phyloP scores from a whole-genome alignment of 768 basidiomycete genomes.

The Tephrocybe sp. region DNA sequence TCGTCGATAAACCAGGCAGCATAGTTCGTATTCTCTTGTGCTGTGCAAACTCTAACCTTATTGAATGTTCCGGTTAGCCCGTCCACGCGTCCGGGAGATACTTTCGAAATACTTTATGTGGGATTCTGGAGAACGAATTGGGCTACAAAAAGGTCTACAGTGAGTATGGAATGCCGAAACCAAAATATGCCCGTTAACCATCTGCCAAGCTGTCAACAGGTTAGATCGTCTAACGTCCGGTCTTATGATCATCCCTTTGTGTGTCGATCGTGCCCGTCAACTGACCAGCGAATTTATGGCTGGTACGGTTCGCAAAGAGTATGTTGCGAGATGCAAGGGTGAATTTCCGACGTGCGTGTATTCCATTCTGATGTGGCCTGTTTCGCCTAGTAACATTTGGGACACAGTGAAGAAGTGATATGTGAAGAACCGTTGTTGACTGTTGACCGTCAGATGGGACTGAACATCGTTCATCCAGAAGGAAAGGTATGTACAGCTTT shows the following conservation, averaged over 20 bases:
- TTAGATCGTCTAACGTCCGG: conserved; percentile 94
- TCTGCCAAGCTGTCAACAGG: conserved; percentile 81
- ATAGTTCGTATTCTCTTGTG: conserved; percentile 62
- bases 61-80: conserved; percentile 47
- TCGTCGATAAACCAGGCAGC: conserved; percentile 95
- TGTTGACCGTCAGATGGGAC: conserved; percentile 93
- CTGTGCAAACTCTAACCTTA: conserved; percentile 2
- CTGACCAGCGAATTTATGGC: conserved; percentile 81
- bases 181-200: conserved; percentile 2
- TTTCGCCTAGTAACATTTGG: neutral
- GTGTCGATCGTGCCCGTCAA: conserved; percentile 59
- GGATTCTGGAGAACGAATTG: conserved; percentile 83
- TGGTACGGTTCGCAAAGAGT: conserved; percentile 86
- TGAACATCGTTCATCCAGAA: conserved; percentile 93
- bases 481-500: conserved; percentile 67
- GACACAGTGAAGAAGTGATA: conserved; percentile 64
- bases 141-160: conserved; percentile 81
- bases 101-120: conserved; percentile 81
- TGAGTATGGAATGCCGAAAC: conserved; percentile 37
- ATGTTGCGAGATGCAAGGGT: conserved; percentile 85
- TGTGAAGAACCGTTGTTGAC: conserved; percentile 89
- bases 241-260: conserved; percentile 88
- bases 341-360: conserved; percentile 76
- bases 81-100: conserved; percentile 93
- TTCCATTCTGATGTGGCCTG: neutral